These are phyloP conservation scores for Wickerhamiella sergipiensis DNA, from an alignment of 805 yeast species.

Conservation along the genomic window DNA sequence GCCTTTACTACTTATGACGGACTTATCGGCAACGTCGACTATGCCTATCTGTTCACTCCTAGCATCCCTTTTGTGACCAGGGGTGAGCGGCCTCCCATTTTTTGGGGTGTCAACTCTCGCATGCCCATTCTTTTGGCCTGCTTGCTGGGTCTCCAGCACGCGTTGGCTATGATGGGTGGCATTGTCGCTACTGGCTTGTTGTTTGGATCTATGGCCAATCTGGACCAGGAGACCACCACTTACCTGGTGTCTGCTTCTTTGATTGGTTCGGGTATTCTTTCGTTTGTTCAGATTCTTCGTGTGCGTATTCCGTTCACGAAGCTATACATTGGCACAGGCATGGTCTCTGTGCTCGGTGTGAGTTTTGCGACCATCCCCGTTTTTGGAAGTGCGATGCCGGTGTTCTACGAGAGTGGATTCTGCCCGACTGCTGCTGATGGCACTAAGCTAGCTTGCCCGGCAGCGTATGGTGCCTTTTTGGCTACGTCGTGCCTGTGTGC, in stretches of 20 bases:
- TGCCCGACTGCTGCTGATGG: conserved; percentile 59
- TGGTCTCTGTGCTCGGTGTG: conserved; percentile 82
- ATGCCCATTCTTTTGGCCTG: conserved; percentile 73
- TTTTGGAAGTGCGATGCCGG: conserved; percentile 59
- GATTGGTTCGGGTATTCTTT: conserved; percentile 57
- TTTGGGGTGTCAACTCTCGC: conserved; percentile 65
- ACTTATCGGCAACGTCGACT: conserved; percentile 76
- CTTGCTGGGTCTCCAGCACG: conserved; percentile 73
- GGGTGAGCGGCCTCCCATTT: conserved; percentile 47
- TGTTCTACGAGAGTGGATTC: conserved; percentile 61
- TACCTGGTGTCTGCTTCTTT: conserved; percentile 60
- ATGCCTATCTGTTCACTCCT: conserved; percentile 67
- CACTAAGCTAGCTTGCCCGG: conserved; percentile 61
- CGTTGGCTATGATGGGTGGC: conserved; percentile 87
- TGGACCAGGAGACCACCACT: conserved; percentile 36
- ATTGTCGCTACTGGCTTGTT: conserved; percentile 72
- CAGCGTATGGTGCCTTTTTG: conserved; percentile 77
- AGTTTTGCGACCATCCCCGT: conserved; percentile 80
- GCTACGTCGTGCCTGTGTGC: conserved; percentile 75
- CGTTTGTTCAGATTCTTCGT: conserved; percentile 66
- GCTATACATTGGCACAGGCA: conserved; percentile 75
- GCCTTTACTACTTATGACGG: conserved; percentile 62
- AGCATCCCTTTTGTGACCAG: conserved; percentile 49
- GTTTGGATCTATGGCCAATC: conserved; percentile 49
- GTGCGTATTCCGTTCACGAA: conserved; percentile 62